Evolutionary conservation across 2,329 filamentous ascomycete genomes (phyloP).

Genomic region (Sarocladium kiliense): DNA sequence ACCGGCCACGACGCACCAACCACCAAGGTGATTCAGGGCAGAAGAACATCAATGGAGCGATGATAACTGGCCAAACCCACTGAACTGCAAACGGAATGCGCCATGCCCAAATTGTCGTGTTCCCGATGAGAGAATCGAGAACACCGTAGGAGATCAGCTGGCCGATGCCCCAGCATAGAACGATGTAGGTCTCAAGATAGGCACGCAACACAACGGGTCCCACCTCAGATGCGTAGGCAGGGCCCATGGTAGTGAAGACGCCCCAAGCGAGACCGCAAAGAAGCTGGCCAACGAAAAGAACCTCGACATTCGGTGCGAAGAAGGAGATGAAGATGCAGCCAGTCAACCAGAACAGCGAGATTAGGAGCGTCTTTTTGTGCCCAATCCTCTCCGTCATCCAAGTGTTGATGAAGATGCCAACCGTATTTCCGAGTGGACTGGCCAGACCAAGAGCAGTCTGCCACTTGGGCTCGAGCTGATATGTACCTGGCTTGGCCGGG

Average conservation of each 20-base stretch:
- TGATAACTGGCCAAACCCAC: slow-evolving; percentile 24
- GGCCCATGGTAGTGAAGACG: slow-evolving; percentile 25
- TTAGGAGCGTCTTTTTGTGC: slow-evolving; percentile 30
- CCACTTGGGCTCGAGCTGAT: slow-evolving; percentile 21
- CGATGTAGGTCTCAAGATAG: slow-evolving; percentile 20
- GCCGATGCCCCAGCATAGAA: slow-evolving; percentile 9
- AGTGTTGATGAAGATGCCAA: slow-evolving; percentile 35
- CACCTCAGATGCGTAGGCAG: slow-evolving; percentile 31
- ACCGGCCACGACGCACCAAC: slow-evolving; percentile 31
- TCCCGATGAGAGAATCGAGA: neutral
- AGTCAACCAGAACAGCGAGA: slow-evolving; percentile 23
- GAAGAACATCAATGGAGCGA: slow-evolving; percentile 18
- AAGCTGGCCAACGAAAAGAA: slow-evolving; percentile 26
- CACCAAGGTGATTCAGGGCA: slow-evolving; percentile 27
- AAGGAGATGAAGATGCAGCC: slow-evolving; percentile 31
- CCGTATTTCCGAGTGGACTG: slow-evolving; percentile 29
- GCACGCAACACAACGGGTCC: slow-evolving; percentile 23
- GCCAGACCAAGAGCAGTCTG: slow-evolving; percentile 34
- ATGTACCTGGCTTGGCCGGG: neutral
- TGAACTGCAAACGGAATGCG: slow-evolving; percentile 31
- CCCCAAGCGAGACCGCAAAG: slow-evolving; percentile 28
- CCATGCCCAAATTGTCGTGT: slow-evolving; percentile 25
- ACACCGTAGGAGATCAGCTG: neutral
- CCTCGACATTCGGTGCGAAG: slow-evolving; percentile 23
- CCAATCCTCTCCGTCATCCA: slow-evolving; percentile 29